A percentile compares a stretch with the other conserved stretches of the same genome.
Conservation (phyloP, 2,329 filamentous ascomycete genomes). For the Monosporascus sp. region DNA sequence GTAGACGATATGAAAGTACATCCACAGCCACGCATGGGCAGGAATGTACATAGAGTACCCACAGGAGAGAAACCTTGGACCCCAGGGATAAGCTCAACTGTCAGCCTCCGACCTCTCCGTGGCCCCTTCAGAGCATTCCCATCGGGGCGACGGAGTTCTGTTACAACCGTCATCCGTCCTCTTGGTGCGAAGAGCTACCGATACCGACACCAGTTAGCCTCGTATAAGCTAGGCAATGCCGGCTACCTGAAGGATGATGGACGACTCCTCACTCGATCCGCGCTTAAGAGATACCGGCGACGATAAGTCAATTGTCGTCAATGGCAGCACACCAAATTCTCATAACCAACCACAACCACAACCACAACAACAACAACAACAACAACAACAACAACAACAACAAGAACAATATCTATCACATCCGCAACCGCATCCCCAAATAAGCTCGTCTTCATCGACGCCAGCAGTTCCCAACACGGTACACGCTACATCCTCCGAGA, state of each 20-base stretch:
- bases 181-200: background rate
- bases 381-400: conserved; percentile 1
- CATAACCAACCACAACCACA: conserved; percentile 6
- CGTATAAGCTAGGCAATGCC: background rate
- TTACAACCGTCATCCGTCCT: background rate
- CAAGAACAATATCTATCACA: background rate
- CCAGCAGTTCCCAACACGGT: background rate
- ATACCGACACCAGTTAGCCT: background rate
- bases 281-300: conserved; percentile 21
- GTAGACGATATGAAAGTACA: too few species aligned
- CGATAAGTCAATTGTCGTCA: conserved; percentile 19
- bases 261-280: conserved; percentile 20
- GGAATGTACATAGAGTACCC: too few species aligned
- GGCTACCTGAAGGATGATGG: background rate
- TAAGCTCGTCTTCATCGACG: background rate
- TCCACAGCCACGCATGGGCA: too few species aligned
- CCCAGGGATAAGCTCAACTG: too few species aligned
- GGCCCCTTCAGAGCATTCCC: background rate
- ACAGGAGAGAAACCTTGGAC: too few species aligned
- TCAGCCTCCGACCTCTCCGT: too few species aligned
- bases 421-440: background rate
- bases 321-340: conserved; percentile 5
- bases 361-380: conserved; percentile 1
- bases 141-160: background rate
- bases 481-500: background rate